phyloP scores from a whole-genome alignment of 108 stramenopile species.

The Cyclotella choctawhatcheeana region DNA sequence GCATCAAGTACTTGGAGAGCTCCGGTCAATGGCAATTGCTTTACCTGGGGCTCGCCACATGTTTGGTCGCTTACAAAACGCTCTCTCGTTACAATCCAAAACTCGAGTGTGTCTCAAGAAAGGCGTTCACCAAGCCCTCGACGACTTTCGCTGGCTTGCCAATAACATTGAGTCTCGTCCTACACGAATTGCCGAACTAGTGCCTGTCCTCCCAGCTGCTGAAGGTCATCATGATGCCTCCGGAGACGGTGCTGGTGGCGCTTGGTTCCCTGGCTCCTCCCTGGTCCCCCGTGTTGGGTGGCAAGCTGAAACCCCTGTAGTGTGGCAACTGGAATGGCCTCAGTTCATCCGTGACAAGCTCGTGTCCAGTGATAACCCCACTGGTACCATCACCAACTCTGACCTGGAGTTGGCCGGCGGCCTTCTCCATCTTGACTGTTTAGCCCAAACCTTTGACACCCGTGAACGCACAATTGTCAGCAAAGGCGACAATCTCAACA shows the following conservation, averaged over 20 bases:
- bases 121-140: conserved; percentile 34
- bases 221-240: conserved; percentile 54
- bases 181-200: conserved; percentile 46
- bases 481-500: conserved; percentile 40
- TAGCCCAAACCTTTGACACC: conserved; percentile 32
- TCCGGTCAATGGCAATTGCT: background rate
- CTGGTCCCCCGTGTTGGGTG: background rate
- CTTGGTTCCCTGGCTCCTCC: conserved; percentile 41
- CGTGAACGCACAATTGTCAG: conserved; percentile 24
- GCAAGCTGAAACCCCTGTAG: conserved; percentile 15
- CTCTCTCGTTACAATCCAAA: background rate
- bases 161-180: conserved; percentile 16
- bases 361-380: conserved; percentile 27
- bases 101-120: conserved; percentile 6
- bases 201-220: conserved; percentile 36
- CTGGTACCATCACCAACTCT: conserved; percentile 43
- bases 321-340: conserved; percentile 48
- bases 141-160: conserved; percentile 44
- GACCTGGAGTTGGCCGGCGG: conserved; percentile 51
- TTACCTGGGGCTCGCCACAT: conserved; percentile 9
- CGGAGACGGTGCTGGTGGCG: conserved; percentile 38
- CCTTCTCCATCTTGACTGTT: conserved; percentile 51
- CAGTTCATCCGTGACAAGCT: background rate
- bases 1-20: conserved; percentile 6
- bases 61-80: conserved; percentile 27